A percentile compares a stretch with the other conserved stretches of the same genome.
These are phyloP conservation scores for Colletotrichum caudatum DNA, from an alignment of 2,329 filamentous ascomycete species.

Conservation along the genomic window DNA sequence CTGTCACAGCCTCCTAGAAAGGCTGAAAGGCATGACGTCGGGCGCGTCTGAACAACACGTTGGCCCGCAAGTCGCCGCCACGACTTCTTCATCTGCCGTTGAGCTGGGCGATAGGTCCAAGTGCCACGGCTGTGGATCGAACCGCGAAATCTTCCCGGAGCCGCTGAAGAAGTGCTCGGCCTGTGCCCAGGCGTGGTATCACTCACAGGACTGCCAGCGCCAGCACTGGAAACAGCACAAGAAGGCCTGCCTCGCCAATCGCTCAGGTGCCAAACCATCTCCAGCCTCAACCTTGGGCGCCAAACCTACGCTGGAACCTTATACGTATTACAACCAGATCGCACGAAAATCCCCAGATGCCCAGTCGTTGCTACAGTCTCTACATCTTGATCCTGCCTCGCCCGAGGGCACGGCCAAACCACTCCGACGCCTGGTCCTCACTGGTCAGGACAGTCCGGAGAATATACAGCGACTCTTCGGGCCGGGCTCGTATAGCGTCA, in stretches of 20 bases:
- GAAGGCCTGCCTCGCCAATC: constrained; percentile 12
- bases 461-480: constrained; percentile 9
- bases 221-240: constrained; percentile 16
- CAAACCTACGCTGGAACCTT: neutral
- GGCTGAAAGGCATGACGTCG: neutral
- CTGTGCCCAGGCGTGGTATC: constrained; percentile 14
- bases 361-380: neutral
- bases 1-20: neutral
- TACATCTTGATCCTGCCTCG: neutral
- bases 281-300: neutral
- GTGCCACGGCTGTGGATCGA: constrained; percentile 14
- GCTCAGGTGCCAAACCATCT: neutral
- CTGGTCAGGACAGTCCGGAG: constrained; percentile 13
- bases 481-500: neutral
- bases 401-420: neutral
- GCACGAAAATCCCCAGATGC: neutral
- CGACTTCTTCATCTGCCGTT: neutral
- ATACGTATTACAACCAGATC: constrained; percentile 2
- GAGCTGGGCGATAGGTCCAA: neutral
- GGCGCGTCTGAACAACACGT: neutral
- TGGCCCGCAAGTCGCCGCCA: neutral
- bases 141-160: neutral
- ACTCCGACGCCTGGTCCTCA: neutral
- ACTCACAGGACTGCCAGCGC: constrained; percentile 22
- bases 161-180: constrained; percentile 18